A percentile compares a stretch with the other conserved stretches of the same genome.
Evolutionary conservation across 1,284 basidiomycete species (phyloP).

Genomic region (Rhodotorula sp.): DNA sequence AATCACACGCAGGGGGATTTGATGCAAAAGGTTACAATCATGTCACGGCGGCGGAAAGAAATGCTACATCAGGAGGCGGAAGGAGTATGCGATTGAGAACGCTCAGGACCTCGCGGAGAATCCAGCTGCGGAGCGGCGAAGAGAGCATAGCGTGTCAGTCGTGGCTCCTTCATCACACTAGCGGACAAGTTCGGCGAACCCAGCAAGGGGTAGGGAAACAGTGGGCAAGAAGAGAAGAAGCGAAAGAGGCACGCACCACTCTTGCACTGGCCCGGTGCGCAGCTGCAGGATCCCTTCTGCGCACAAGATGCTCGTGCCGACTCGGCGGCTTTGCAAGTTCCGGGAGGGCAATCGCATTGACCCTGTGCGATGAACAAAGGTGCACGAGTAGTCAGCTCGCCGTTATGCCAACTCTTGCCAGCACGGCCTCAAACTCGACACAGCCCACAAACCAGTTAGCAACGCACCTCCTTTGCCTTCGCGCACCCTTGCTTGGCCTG

Average conservation of each 20-base stretch:
- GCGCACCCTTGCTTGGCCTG: constrained; percentile 20
- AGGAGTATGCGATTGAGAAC: no score
- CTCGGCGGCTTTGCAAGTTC: constrained; percentile 20
- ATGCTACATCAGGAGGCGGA: no score
- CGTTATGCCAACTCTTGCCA: no score
- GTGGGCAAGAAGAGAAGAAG: not conserved
- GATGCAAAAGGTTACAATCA: no score
- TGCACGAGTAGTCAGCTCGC: no score
- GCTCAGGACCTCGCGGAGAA: not conserved
- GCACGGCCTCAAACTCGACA: not conserved
- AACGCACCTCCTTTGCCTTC: constrained; percentile 7
- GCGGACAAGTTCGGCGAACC: not conserved
- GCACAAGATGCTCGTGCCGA: constrained; percentile 7
- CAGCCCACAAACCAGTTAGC: no score
- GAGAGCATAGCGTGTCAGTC: no score
- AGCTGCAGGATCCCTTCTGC: constrained; percentile 10
- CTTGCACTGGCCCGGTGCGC: constrained; percentile 18
- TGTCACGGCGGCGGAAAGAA: no score
- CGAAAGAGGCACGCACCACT: constrained; percentile 2
- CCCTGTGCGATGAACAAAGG: not conserved
- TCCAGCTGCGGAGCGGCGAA: not conserved
- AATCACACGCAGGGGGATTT: no score
- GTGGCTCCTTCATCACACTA: no score
- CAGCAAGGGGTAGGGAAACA: not conserved
- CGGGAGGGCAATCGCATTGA: constrained; percentile 15